These are phyloP conservation scores for Ensete ventricosum DNA, from an alignment of 176 grass and related monocot species.

Conservation along the genomic window DNA sequence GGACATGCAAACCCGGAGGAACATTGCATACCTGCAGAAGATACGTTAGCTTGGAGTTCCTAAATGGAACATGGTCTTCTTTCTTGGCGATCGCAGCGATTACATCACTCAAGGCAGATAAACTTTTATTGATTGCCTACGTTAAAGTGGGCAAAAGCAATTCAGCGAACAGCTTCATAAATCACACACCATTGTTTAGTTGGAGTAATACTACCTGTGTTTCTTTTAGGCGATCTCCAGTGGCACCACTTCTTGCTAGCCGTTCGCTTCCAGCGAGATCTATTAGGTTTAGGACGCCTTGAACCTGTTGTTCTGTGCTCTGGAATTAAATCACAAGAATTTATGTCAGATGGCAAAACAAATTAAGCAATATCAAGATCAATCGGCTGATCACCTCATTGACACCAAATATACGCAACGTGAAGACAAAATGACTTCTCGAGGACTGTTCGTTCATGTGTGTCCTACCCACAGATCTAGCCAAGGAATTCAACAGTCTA, in stretches of 20 bases:
- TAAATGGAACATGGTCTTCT: conserved; percentile 85
- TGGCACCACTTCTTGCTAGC: conserved; percentile 79
- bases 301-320: conserved; percentile 77
- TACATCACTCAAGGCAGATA: conserved; percentile 82
- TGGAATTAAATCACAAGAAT: conserved; percentile 10
- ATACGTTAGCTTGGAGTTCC: conserved; percentile 94
- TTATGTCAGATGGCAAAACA: no score
- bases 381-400: conserved; percentile 50
- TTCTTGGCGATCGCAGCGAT: conserved; percentile 86
- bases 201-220: conserved; percentile 44
- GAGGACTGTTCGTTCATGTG: conserved; percentile 97
- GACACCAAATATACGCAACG: conserved; percentile 62
- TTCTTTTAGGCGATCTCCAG: conserved; percentile 87
- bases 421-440: conserved; percentile 91
- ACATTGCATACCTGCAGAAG: conserved; percentile 55
- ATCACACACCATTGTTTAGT: neutral
- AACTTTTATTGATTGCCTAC: conserved; percentile 88
- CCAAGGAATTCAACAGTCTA: conserved; percentile 1
- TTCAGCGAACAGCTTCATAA: neutral
- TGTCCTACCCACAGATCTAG: conserved; percentile 82
- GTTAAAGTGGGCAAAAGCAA: neutral
- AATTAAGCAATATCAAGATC: neutral
- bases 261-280: conserved; percentile 98
- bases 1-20: neutral
- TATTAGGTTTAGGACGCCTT: conserved; percentile 81